Evolutionary conservation across 805 yeast species (phyloP).

Genomic region (Wickerhamiella sergipiensis): DNA sequence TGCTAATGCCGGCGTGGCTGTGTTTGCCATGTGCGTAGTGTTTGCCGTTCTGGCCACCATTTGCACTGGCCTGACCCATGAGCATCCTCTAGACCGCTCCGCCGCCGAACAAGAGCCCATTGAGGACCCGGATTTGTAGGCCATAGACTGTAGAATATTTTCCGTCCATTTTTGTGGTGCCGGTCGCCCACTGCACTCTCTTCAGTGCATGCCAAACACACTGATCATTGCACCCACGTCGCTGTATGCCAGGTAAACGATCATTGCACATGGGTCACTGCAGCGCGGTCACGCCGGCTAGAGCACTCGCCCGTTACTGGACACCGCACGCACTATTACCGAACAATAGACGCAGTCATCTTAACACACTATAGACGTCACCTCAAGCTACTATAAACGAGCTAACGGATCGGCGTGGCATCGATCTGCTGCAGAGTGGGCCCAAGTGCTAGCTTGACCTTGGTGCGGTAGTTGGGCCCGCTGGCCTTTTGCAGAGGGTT

Average conservation of each 20-base stretch:
- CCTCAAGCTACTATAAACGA: too few species aligned
- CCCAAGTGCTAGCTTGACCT: slow-evolving; percentile 58
- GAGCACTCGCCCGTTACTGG: too few species aligned
- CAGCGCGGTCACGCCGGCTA: too few species aligned
- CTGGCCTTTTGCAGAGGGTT: slow-evolving; percentile 70
- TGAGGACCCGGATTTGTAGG: not conserved
- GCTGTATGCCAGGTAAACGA: too few species aligned
- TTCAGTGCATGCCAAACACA: too few species aligned
- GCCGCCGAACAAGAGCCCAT: not conserved
- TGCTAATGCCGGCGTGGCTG: slow-evolving; percentile 35
- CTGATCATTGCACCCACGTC: too few species aligned
- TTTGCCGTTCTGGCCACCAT: slow-evolving; percentile 31
- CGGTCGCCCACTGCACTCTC: too few species aligned
- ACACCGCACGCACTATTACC: too few species aligned
- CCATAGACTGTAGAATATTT: not conserved
- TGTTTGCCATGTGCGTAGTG: slow-evolving; percentile 33
- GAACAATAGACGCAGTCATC: too few species aligned
- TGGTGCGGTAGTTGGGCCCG: slow-evolving; percentile 75
- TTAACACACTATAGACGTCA: too few species aligned
- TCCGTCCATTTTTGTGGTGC: too few species aligned
- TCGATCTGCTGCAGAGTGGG: slow-evolving; percentile 71
- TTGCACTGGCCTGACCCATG: slow-evolving; percentile 36
- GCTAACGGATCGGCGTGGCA: slow-evolving; percentile 49
- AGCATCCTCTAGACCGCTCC: slow-evolving; percentile 27
- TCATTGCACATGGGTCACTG: too few species aligned